Evolutionary conservation across 2,329 filamentous ascomycete genomes (phyloP).

Genomic region (Aspergillus brunneoviolaceus): DNA sequence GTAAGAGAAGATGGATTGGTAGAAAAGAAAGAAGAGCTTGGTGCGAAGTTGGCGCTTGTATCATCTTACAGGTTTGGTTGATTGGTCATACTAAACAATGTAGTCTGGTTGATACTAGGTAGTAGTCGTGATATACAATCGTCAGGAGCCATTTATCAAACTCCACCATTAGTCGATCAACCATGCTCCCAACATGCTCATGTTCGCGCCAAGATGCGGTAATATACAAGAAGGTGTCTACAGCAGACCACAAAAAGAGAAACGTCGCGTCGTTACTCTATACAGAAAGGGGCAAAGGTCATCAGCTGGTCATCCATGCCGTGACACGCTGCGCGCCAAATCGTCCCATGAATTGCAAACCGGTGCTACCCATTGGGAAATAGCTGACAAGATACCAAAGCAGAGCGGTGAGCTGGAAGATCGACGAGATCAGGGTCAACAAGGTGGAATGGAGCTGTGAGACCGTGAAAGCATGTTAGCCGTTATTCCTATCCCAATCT

Average conservation of each 20-base stretch:
- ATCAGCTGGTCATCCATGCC: constrained; percentile 79
- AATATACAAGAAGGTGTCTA: background rate
- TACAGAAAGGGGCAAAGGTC: background rate
- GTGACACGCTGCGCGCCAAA: constrained; percentile 83
- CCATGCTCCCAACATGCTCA: background rate
- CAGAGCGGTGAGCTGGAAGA: constrained; percentile 79
- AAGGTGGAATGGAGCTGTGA: constrained; percentile 75
- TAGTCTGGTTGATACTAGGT: too few species aligned
- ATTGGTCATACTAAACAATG: too few species aligned
- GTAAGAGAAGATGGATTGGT: too few species aligned
- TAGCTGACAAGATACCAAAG: constrained; percentile 96
- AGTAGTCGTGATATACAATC: too few species aligned
- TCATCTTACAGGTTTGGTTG: too few species aligned
- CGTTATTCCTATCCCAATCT: background rate
- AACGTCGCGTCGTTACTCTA: background rate
- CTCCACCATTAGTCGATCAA: background rate
- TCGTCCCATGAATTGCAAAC: constrained; percentile 78
- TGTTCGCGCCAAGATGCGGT: background rate
- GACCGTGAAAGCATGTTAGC: constrained; percentile 25
- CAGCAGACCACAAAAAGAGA: background rate
- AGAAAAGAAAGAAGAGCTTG: too few species aligned
- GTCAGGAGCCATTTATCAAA: background rate
- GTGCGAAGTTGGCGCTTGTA: too few species aligned
- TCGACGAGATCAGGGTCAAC: constrained; percentile 78
- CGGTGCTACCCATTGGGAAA: constrained; percentile 92